Evolutionary conservation across 768 basidiomycete species (phyloP), one percentile per base, ranked within the genome.

Genomic region (Kondoa subrosea): DNA sequence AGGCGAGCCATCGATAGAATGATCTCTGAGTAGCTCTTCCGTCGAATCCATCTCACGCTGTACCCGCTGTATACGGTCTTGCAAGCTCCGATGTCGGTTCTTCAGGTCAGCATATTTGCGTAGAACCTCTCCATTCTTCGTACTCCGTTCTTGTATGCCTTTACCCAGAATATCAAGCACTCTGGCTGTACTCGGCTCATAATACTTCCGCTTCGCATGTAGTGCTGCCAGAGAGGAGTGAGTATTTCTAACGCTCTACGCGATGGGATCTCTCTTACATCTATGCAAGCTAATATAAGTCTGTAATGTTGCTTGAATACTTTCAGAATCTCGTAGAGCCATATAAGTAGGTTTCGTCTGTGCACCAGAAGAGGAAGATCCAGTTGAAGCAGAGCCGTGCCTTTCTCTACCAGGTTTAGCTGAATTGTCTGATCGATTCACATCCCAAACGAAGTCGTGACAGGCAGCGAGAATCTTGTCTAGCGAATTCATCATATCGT

Each of bases 401-500:
- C 0, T 34, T 30, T 33, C 25, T 27, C 17, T 62, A 57, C 2
- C 30, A 27, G n/a, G 31, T 26, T 1, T 21, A 25, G 1, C 64
- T 34, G 2, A 65, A 34, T 3, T 33, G 65, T 21, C 60, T 68
- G 16, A 40, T 65, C 27, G 56, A 27, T 66, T 66, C 4, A 87
- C 84, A 80, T 89, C 87, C 82, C 84, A 86, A 2, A 72, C 65
- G 30, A 72, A 72, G 25, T 64, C 62, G 40, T 72, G 67, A 57
- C 71, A 67, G 30, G 73, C 73, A 0, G 27, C 85, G 57, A 93
- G 85, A 8, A 88, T 90, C 77, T 93, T 97, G 79, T 96, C 89
- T 72, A 99, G 78, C 74, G 88, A 89, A 31, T 84, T 84, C 90
- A 97, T 93, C 93, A 97, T 95, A 29, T 89, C 90, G 76, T 91